Conservation (phyloP, 2,329 filamentous ascomycete species). For the Aspergillus glaucus region DNA sequence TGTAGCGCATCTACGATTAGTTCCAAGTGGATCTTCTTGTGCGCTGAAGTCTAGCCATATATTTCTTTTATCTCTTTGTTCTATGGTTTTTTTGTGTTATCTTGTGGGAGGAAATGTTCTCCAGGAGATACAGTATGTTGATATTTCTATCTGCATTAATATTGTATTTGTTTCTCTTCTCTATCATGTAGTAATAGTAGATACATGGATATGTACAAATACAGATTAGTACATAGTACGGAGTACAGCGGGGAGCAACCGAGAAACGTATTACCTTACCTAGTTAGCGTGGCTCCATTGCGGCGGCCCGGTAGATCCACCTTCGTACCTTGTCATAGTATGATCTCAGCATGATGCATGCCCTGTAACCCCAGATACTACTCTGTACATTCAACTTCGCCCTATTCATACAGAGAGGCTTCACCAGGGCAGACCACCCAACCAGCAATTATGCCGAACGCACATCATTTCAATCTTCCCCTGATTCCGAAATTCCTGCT, state of each 20-base stretch:
- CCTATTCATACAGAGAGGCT: background rate
- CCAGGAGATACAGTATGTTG: too few relatives aligned
- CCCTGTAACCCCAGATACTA: background rate
- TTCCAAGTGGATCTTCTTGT: constrained; percentile 75
- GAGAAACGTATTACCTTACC: too few relatives aligned
- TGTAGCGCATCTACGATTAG: constrained; percentile 60
- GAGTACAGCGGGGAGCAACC: too few relatives aligned
- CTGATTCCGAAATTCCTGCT: constrained; percentile 49
- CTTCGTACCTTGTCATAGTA: background rate
- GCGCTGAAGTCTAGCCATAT: constrained; percentile 67
- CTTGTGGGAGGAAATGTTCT: too few relatives aligned
- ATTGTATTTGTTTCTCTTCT: background rate
- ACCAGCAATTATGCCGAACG: constrained; percentile 12
- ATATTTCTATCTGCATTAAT: background rate
- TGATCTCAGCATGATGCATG: background rate
- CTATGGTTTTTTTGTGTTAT: too few relatives aligned
- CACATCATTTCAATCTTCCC: constrained; percentile 14
- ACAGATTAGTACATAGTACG: background rate
- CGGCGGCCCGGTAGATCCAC: too few relatives aligned
- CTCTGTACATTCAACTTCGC: background rate
- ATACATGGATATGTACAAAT: too few relatives aligned
- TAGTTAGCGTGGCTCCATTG: too few relatives aligned
- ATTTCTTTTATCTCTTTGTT: background rate
- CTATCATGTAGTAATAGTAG: background rate
- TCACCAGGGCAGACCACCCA: background rate